Evolutionary conservation across 1,139 yeast species (phyloP), one percentile per base, ranked within the genome.

Genomic region (Meyerozyma sp.): DNA sequence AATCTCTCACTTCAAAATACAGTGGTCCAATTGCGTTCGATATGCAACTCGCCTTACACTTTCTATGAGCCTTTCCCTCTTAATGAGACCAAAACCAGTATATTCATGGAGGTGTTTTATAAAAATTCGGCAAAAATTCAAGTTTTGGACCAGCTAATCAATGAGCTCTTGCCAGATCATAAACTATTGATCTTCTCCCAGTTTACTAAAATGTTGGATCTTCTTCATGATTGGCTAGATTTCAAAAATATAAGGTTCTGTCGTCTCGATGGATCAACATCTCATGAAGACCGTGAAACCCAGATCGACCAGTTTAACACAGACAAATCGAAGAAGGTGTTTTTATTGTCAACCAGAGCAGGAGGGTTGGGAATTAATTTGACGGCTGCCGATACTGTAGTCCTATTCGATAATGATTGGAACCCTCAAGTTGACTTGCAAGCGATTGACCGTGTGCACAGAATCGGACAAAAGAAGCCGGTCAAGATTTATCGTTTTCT

Each of bases 361-460:
- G 98, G 98, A 10, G 98, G 98, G 0, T 74, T 93, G 26, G 98
- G 98, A 2, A 79, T 93, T 40, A 93, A 93, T 56, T 70, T 93
- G 45, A 79, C 84, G 0, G 80, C 86, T 1, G 96, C 98, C 0
- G 97, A 93, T 54, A 84, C 95, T 0, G 98, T 93, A 1, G 79
- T 93, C 4, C 57, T 93, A 13, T 90, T 88, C 59, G 98, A 93
- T 57, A 85, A 88, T 47, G 98, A 93, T 59, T 91, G 98, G 96
- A 93, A 93, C 56, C 98, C 98, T 0, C 98, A 93, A 58, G 91
- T 89, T 53, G 98, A 93, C 62, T 66, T 90, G 42, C 98, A 93
- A 60, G 98, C 98, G 0, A 93, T 93, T 79, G 98, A 91, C 57
- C 73, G 98, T 46, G 95, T 88, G 11, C 98, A 93, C 61, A 72